Conservation (phyloP, 768 basidiomycete species). For the Termitomyces titanicus region DNA sequence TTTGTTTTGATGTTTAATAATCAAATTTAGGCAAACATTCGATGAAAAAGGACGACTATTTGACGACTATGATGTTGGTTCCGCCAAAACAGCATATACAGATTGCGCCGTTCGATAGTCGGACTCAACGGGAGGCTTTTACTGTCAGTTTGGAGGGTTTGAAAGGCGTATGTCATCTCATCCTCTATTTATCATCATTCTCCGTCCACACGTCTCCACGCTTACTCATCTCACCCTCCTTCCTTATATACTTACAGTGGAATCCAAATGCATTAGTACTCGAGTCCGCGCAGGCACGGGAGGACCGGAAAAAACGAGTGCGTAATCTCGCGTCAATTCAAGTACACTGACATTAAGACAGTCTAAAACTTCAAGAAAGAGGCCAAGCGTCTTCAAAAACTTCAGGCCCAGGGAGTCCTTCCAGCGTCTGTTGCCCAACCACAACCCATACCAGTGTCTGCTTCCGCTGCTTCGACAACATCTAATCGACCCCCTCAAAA, state of each 20-base stretch:
- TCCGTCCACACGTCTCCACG: neutral
- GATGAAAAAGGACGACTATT: slow-evolving; percentile 74
- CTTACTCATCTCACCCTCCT: slow-evolving; percentile 4
- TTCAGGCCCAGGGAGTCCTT: slow-evolving; percentile 35
- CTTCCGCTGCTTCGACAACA: slow-evolving; percentile 25
- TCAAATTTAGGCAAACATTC: slow-evolving; percentile 64
- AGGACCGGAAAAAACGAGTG: slow-evolving; percentile 76
- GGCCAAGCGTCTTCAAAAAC: slow-evolving; percentile 63
- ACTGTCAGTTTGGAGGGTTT: slow-evolving; percentile 67
- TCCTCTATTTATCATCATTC: slow-evolving; percentile 1
- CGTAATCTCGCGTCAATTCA: slow-evolving; percentile 24
- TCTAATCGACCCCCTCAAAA: slow-evolving; percentile 17
- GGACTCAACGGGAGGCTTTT: slow-evolving; percentile 72
- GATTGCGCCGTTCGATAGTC: slow-evolving; percentile 59
- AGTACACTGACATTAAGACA: neutral
- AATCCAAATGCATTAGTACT: slow-evolving; percentile 56
- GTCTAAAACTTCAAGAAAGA: slow-evolving; percentile 52
- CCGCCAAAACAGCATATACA: slow-evolving; percentile 69
- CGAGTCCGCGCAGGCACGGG: slow-evolving; percentile 71
- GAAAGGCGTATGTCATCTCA: slow-evolving; percentile 55
- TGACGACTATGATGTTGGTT: slow-evolving; percentile 59
- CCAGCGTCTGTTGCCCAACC: slow-evolving; percentile 20
- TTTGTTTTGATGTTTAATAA: slow-evolving; percentile 9
- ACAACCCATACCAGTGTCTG: slow-evolving; percentile 29
- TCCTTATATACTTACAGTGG: slow-evolving; percentile 44